These are phyloP conservation scores for Backusella westeae DNA, from an alignment of 192 early-diverging fungal genomes.

Conservation along the genomic window DNA sequence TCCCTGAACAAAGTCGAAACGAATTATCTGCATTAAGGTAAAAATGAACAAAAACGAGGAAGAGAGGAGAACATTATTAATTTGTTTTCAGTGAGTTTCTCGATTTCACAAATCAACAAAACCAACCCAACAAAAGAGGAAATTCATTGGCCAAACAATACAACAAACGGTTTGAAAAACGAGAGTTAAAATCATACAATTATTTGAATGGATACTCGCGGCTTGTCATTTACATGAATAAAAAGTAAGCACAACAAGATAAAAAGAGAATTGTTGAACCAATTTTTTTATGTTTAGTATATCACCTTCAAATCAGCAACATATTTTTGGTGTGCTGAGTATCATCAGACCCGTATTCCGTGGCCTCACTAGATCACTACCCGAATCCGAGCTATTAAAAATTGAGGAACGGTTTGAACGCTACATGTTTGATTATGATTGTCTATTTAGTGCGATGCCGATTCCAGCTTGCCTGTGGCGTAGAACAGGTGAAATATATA, in stretches of 20 bases:
- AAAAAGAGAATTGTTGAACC: not conserved
- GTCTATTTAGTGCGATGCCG: not conserved
- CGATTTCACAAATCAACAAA: not conserved
- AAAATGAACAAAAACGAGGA: not conserved
- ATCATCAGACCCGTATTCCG: not conserved
- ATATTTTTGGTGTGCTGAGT: slow-evolving; percentile 2
- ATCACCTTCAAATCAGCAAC: slow-evolving; percentile 2
- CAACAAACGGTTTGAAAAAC: not conserved
- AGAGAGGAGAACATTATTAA: not conserved
- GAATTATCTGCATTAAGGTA: not conserved
- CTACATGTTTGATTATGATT: not conserved
- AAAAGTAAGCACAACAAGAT: not conserved
- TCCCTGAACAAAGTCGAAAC: not conserved
- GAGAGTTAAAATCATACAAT: slow-evolving; percentile 2
- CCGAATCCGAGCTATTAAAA: not conserved
- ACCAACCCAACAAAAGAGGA: not conserved
- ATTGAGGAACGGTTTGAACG: not conserved
- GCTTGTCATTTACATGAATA: slow-evolving; percentile 5
- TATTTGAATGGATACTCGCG: not conserved
- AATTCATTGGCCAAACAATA: not conserved
- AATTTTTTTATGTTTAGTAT: not conserved
- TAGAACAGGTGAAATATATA: not conserved
- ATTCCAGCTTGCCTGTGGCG: not conserved
- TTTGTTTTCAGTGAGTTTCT: not conserved
- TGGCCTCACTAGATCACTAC: not conserved